Conservation (phyloP, 2,329 filamentous ascomycete genomes). For the Aspergillus versicolor region DNA sequence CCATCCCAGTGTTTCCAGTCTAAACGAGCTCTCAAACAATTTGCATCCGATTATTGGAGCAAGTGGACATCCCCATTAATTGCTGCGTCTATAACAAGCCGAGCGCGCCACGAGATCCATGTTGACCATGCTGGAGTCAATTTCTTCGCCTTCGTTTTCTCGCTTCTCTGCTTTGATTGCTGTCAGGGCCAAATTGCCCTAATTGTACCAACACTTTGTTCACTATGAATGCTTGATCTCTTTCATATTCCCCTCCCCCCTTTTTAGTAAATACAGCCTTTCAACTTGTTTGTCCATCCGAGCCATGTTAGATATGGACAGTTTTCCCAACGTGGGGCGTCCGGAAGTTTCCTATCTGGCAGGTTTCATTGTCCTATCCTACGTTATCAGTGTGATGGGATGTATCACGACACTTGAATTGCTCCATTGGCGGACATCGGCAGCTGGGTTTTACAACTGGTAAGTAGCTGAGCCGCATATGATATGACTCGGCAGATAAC, state of each 20-base stretch:
- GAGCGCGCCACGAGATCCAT: neutral
- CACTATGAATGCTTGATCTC: neutral
- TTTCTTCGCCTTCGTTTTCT: neutral
- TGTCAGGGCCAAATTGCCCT: neutral
- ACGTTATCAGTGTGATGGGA: conserved; percentile 70
- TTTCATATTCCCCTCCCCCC: neutral
- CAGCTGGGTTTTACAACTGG: conserved; percentile 69
- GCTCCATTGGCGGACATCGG: conserved; percentile 71
- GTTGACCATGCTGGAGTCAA: neutral
- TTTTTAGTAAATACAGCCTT: neutral
- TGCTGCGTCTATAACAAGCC: neutral
- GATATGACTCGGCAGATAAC: neutral
- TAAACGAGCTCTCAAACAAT: neutral
- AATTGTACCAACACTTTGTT: neutral
- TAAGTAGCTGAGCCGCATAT: conserved; percentile 36
- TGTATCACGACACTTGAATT: conserved; percentile 78
- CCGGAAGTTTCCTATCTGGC: conserved; percentile 42
- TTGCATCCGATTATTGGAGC: neutral
- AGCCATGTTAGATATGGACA: conserved; percentile 21
- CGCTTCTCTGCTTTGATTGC: neutral
- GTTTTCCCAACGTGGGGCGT: conserved; percentile 8
- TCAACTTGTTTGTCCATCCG: neutral
- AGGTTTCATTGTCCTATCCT: conserved; percentile 68
- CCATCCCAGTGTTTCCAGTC: neutral
- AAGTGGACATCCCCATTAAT: neutral